A percentile compares a stretch with the other conserved stretches of the same genome.
Conservation (phyloP, 345 rosid species). For the Raphanus raphanistrum region DNA sequence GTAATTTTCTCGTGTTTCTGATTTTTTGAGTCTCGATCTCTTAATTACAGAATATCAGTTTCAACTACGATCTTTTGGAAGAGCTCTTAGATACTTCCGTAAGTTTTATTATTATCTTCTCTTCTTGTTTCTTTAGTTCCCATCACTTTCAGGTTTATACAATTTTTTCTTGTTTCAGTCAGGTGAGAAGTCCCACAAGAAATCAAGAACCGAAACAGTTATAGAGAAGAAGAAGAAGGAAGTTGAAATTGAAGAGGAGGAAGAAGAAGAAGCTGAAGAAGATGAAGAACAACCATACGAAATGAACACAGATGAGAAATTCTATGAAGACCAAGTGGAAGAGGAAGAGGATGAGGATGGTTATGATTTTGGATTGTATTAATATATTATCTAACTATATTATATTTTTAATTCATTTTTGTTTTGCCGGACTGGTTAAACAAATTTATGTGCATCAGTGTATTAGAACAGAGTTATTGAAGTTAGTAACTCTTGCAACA, state of each 20-base stretch:
- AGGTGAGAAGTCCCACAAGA: not conserved
- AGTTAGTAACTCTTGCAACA: too few relatives aligned
- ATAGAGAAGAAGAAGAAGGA: not conserved
- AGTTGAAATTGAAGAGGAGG: not conserved
- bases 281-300: not conserved
- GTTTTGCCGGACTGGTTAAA: not conserved
- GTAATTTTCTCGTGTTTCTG: not conserved
- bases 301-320: not conserved
- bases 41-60: slow-evolving; percentile 58
- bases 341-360: not conserved
- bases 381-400: not conserved
- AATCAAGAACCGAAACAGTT: not conserved
- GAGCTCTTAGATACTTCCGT: slow-evolving; percentile 63
- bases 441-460: not conserved
- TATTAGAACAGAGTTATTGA: too few relatives aligned
- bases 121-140: not conserved
- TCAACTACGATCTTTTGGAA: slow-evolving; percentile 64
- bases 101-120: slow-evolving; percentile 20
- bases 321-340: not conserved
- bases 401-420: not conserved
- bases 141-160: not conserved
- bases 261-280: not conserved
- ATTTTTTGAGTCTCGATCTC: slow-evolving; percentile 7
- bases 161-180: not conserved
- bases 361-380: too few relatives aligned